Percentiles rank a stretch among this genome's conserved stretches.
Evolutionary conservation across 1,284 basidiomycete genomes (phyloP).

Genomic region (Ustilago tritici): DNA sequence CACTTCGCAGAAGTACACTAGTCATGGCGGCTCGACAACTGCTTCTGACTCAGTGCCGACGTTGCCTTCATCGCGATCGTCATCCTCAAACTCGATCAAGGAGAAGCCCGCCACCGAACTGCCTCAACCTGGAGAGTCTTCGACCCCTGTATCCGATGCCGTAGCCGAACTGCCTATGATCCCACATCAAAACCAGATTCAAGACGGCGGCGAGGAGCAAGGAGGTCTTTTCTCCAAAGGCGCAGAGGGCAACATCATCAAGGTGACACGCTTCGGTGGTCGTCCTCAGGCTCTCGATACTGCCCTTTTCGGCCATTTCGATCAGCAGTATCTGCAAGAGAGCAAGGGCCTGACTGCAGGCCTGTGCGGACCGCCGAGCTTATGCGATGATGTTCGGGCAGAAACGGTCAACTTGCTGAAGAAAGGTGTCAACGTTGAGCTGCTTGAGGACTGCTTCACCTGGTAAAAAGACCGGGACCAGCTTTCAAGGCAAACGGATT

Average conservation of each 20-base stretch:
- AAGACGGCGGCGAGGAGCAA: neutral
- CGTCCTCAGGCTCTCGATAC: conserved; percentile 9
- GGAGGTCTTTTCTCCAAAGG: conserved; percentile 1
- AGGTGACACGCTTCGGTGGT: conserved; percentile 4
- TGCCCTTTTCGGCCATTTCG: conserved; percentile 27
- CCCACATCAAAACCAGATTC: neutral
- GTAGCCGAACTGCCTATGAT: conserved; percentile 2
- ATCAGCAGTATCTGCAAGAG: conserved; percentile 9
- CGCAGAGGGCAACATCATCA: conserved; percentile 3
- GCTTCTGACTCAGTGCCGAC: neutral
- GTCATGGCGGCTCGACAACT: neutral
- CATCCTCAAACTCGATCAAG: conserved; percentile 9
- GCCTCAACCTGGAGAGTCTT: neutral
- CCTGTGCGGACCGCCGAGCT: conserved; percentile 29
- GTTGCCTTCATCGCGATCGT: conserved; percentile 4
- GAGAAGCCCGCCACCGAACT: neutral
- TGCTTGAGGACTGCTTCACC: conserved; percentile 41
- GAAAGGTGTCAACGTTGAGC: conserved; percentile 22
- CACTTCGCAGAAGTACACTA: conserved; percentile 15
- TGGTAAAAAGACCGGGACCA: conserved; percentile 12
- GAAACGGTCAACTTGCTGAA: conserved; percentile 32
- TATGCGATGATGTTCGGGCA: conserved; percentile 41
- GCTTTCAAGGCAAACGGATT: neutral
- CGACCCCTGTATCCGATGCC: conserved; percentile 7
- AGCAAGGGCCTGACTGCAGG: conserved; percentile 18